These are phyloP conservation scores for Leishmania gerbilli DNA, from an alignment of 208 protist species.

Conservation along the genomic window DNA sequence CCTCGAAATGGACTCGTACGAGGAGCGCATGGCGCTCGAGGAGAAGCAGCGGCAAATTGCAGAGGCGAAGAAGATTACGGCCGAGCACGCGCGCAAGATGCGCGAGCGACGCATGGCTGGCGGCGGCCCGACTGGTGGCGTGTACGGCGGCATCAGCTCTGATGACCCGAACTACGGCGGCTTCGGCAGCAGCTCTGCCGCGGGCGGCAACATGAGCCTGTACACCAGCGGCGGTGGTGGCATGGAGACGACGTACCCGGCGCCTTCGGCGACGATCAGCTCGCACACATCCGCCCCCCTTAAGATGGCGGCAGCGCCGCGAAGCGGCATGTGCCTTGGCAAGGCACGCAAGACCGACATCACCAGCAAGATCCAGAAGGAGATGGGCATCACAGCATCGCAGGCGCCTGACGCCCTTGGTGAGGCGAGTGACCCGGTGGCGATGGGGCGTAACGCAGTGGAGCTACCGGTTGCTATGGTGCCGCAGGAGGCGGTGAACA, in stretches of 20 bases:
- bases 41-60: constrained; percentile 87
- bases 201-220: constrained; percentile 20
- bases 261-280: constrained; percentile 7
- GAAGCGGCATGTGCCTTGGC: constrained; percentile 71
- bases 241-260: constrained; percentile 13
- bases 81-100: constrained; percentile 82
- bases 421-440: neutral
- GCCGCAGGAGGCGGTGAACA: constrained; percentile 45
- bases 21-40: constrained; percentile 92
- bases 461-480: constrained; percentile 2
- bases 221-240: constrained; percentile 13
- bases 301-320: constrained; percentile 26
- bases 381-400: constrained; percentile 46
- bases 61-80: constrained; percentile 91
- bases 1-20: constrained; percentile 97
- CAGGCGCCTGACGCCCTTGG: constrained; percentile 5
- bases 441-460: constrained; percentile 1
- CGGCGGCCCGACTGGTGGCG: constrained; percentile 36
- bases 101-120: constrained; percentile 56
- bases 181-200: constrained; percentile 33
- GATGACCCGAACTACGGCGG: constrained; percentile 49
- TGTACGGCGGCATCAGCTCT: constrained; percentile 81
- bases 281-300: constrained; percentile 4
- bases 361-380: constrained; percentile 73
- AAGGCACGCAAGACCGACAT: constrained; percentile 73